Base-by-base conservation (phyloP, 495 filamentous ascomycete genomes). In the Podospora didyma region DNA sequence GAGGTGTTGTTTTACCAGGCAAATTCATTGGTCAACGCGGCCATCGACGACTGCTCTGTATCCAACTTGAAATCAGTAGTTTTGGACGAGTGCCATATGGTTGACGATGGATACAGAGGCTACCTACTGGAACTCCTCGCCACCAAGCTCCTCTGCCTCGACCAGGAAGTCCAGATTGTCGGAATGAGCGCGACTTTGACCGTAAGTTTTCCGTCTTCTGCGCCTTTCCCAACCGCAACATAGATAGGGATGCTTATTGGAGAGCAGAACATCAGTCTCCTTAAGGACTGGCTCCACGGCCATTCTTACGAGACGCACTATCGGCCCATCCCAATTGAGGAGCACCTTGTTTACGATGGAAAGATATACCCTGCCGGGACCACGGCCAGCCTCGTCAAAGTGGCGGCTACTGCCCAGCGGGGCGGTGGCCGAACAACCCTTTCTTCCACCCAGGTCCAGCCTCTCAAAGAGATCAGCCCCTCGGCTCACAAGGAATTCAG, bases 121-220 rank as follows among this genome's bases (percentile, higher is more conserved):
- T 92, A 91, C 62, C 76, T 92, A 0, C 73, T 94, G 51, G 89
- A 94, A 66, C 70, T 92, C n/a, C 82, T 92, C 73, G 82, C 86
- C 5, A 89, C 89, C 3, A 94, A 94, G 58, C 64, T 92, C 22
- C 68, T 92, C 7, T 80, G 86, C 50, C 72, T 92, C 11, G 86
- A 82, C 41, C 80, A 87, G 56, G 73, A 77, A 42, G 80, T 90
- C 23, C 89, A 94, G 60, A 84, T 94, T 22, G 75, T 92, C 51
- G 89, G 86, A 56, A 92, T 92, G 89, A 92, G 89, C 57, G 89
- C 89, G 16, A 92, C 89, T 2, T 68, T 92, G 31, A 84, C 85
- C 44, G 86, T 89, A 72, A 51, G 79, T 57, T 2, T 42, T 37
- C 10, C 11, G 12, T 31, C 23, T 24, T 7, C 31, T n/a, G 11